Percentiles rank a stretch among this genome's conserved stretches.
Evolutionary conservation across 306 rosid species (phyloP).

Genomic region (Carpinus fangiana): DNA sequence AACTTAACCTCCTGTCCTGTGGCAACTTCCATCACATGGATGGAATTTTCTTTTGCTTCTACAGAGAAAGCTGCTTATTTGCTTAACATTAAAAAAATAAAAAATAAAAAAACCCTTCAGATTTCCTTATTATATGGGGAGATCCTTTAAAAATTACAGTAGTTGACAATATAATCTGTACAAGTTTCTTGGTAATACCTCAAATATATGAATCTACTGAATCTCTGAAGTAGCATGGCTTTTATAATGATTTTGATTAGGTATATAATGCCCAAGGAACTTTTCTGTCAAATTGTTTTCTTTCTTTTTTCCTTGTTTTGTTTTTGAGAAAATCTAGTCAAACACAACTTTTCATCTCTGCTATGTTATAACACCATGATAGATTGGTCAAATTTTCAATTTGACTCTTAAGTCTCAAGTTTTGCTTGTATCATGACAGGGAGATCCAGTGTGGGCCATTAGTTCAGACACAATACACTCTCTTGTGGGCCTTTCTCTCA

Average conservation of each 20-base stretch:
- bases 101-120: neutral
- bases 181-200: neutral
- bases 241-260: neutral
- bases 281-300: neutral
- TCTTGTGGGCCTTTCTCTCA: slow-evolving; percentile 77
- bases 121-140: neutral
- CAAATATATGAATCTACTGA: neutral
- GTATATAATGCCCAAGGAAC: slow-evolving; percentile 4
- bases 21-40: neutral
- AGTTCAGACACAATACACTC: slow-evolving; percentile 73
- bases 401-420: slow-evolving; percentile 2
- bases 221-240: neutral
- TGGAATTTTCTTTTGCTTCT: neutral
- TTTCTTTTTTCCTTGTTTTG: slow-evolving; percentile 1
- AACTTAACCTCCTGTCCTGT: neutral
- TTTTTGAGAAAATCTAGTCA: neutral
- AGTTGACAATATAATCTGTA: neutral
- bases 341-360: slow-evolving; percentile 4
- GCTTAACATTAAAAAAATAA: neutral
- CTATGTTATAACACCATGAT: neutral
- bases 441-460: slow-evolving; percentile 95
- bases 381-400: slow-evolving; percentile 8
- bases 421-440: slow-evolving; percentile 47
- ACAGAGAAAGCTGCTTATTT: neutral
- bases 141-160: neutral